phyloP scores from a whole-genome alignment of 2,329 filamentous ascomycete genomes.

The Fusarium globosum region DNA sequence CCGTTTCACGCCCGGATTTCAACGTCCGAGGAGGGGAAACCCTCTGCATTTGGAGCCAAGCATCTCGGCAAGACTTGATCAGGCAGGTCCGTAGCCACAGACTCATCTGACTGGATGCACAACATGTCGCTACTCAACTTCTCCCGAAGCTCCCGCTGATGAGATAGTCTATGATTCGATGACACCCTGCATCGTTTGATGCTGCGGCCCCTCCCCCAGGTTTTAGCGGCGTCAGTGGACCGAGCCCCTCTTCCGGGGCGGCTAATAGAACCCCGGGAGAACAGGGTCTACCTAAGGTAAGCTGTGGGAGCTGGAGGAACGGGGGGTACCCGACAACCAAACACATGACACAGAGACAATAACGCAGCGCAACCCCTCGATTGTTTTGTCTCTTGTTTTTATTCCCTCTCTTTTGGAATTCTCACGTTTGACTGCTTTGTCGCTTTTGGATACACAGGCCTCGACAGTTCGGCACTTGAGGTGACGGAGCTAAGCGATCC shows the following conservation, averaged over 20 bases:
- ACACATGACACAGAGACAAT: conserved; percentile 39
- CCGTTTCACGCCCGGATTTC: conserved; percentile 27
- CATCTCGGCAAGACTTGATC: conserved; percentile 22
- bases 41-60: conserved; percentile 16
- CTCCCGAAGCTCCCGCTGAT: conserved; percentile 31
- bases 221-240: conserved; percentile 33
- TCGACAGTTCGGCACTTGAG: conserved; percentile 8
- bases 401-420: conserved; percentile 8
- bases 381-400: conserved; percentile 18
- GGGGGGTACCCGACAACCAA: conserved; percentile 22
- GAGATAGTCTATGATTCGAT: conserved; percentile 23
- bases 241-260: conserved; percentile 32
- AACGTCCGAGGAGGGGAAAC: conserved; percentile 29
- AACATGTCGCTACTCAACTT: conserved; percentile 1
- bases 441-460: conserved; percentile 14
- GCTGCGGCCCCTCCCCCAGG: conserved; percentile 35
- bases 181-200: conserved; percentile 8
- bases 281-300: conserved; percentile 13
- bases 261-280: conserved; percentile 35
- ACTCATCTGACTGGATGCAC: neutral
- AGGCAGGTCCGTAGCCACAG: conserved; percentile 15
- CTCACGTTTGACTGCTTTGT: conserved; percentile 3
- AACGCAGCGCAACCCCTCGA: conserved; percentile 27
- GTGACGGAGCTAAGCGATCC: conserved; percentile 4
- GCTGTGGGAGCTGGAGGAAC: conserved; percentile 14